Conservation (phyloP, 2,329 filamentous ascomycete species). For the Exophiala mesophila region DNA sequence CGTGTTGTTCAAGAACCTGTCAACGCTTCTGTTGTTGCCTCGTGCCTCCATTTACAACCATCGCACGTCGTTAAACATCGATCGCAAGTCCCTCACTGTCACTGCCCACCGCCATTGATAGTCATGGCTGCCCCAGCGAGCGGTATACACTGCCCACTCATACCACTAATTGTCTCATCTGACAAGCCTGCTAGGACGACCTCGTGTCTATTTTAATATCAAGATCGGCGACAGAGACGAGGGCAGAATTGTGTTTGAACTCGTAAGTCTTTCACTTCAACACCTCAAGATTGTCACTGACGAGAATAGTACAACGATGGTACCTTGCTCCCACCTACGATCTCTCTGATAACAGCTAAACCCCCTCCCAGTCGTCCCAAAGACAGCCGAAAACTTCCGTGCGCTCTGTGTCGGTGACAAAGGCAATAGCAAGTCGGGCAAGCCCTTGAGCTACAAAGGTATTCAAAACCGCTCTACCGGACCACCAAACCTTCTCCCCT, state of each 20-base stretch:
- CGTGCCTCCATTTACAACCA: no score
- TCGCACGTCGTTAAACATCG: no score
- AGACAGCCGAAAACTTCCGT: conserved; percentile 95
- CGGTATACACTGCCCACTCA: conserved; percentile 13
- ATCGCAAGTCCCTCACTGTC: no score
- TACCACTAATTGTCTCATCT: conserved; percentile 1
- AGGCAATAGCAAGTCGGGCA: conserved; percentile 72
- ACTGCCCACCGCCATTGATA: background rate
- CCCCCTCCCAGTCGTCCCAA: conserved; percentile 69
- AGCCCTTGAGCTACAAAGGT: conserved; percentile 85
- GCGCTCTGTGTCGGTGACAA: conserved; percentile 93
- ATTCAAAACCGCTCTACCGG: conserved; percentile 9
- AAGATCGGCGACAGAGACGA: conserved; percentile 67
- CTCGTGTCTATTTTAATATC: conserved; percentile 91
- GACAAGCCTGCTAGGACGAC: conserved; percentile 49
- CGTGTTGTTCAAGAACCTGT: no score
- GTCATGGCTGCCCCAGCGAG: conserved; percentile 17
- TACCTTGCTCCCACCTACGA: conserved; percentile 2
- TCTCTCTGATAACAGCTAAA: conserved; percentile 35
- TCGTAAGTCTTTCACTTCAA: conserved; percentile 51
- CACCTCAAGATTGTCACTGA: conserved; percentile 9
- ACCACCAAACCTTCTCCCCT: conserved; percentile 5
- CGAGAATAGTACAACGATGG: conserved; percentile 23
- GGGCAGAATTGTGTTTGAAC: conserved; percentile 81
- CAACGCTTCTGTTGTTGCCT: no score